phyloP scores from a whole-genome alignment of 1,284 basidiomycete genomes.

The Volvariella surrecta region DNA sequence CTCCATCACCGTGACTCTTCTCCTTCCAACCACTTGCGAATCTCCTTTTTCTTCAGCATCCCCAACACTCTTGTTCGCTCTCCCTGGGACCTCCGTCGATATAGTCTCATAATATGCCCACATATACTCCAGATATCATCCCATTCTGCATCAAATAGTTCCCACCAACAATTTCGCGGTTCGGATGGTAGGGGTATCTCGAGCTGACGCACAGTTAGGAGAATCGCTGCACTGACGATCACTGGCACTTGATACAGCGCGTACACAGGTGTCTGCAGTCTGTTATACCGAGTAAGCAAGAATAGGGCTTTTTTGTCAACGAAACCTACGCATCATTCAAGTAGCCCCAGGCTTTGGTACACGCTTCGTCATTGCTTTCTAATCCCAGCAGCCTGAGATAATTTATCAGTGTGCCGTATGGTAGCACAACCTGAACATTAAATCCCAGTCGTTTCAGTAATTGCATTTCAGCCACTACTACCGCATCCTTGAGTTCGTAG shows the following conservation, averaged over 20 bases:
- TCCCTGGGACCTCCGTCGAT: slow-evolving; percentile 37
- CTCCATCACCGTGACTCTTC: slow-evolving; percentile 8
- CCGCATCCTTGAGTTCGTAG: slow-evolving; percentile 82
- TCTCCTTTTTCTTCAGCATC: slow-evolving; percentile 61
- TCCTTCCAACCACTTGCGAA: slow-evolving; percentile 68
- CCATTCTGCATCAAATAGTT: slow-evolving; percentile 80
- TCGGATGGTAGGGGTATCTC: slow-evolving; percentile 66
- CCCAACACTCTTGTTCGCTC: slow-evolving; percentile 36
- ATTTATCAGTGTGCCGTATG: slow-evolving; percentile 93
- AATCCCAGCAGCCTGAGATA: slow-evolving; percentile 89
- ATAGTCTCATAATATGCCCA: slow-evolving; percentile 75
- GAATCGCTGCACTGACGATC: slow-evolving; percentile 80
- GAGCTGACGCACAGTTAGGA: slow-evolving; percentile 64
- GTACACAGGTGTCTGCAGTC: slow-evolving; percentile 87
- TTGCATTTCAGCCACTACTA: slow-evolving; percentile 97
- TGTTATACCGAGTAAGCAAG: slow-evolving; percentile 21
- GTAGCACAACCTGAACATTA: slow-evolving; percentile 83
- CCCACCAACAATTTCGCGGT: slow-evolving; percentile 73
- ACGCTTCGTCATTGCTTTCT: slow-evolving; percentile 59
- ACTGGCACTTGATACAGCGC: slow-evolving; percentile 82
- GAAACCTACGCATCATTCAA: slow-evolving; percentile 79
- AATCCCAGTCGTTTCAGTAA: slow-evolving; percentile 90
- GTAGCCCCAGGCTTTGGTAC: slow-evolving; percentile 80
- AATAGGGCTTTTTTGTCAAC: slow-evolving; percentile 6
- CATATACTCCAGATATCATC: slow-evolving; percentile 80